Base-by-base conservation (phyloP, 116 monocot genomes). In the Zostera marina region DNA sequence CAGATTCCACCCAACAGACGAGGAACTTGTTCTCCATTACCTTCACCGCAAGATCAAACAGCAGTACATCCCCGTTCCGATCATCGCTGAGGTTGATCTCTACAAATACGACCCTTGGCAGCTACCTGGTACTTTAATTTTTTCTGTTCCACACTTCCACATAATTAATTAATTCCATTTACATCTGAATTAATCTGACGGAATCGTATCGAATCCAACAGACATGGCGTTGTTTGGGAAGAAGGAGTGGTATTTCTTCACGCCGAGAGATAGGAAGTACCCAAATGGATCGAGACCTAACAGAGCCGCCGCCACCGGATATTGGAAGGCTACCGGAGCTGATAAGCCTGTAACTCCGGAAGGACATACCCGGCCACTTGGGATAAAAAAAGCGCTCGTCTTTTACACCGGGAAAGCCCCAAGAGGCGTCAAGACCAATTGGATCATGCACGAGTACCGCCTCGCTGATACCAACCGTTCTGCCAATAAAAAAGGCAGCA, bases 1-100 rank as follows among this genome's bases (percentile, higher is more conserved):
- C 62, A 70, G 83, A 0, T 88, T 88, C 73, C 83, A 88, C 61
- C 88, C 88, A n/a, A 88, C 88, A 1, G 86, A 86, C 39, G 92
- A 92, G 62, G 92, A 92, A 66, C 86, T 92, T 38, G 72, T 80
- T 6, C 24, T 68, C 32, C 66, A 80, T 62, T 80, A 80, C 65
- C 75, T 80, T 54, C 72, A 68, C 54, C 61, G 53, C 42, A 80
- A 75, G 66, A 68, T 23, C 61, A 44, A 64, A 5, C 42, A 49
- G 9, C 62, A 65, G 53, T 17, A 21, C n/a, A 61, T 75, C 21
- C 75, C 75, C 42, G 80, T 72, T 19, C 71, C 80, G 38, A 81
- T 81, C 64, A 77, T 81, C 15, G 81, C 77, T 22, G 81, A 81
- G 42, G 65, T 81, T 52, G 81, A 81, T 46, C 74, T 81, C 58